phyloP scores from a whole-genome alignment of 2,329 filamentous ascomycete species.

The Aspergillus neoniger region DNA sequence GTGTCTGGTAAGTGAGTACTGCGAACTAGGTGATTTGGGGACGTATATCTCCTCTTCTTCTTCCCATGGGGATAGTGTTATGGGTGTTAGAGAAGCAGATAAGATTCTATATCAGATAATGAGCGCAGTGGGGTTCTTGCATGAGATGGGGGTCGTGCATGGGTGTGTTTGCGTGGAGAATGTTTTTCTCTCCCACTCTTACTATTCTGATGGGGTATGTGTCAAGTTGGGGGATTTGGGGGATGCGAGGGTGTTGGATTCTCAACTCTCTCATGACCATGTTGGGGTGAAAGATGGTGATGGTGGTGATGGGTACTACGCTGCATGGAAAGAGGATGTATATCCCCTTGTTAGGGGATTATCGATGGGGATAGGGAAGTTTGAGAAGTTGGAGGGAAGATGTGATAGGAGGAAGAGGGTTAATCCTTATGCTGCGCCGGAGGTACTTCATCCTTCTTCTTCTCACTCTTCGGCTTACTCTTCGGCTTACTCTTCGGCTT shows the following conservation, averaged over 20 bases:
- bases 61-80: too few relatives aligned
- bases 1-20: constrained; percentile 46
- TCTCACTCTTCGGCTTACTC: neutral
- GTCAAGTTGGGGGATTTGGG: constrained; percentile 95
- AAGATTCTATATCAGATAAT: constrained; percentile 76
- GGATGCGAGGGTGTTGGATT: constrained; percentile 37
- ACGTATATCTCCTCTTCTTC: constrained; percentile 55
- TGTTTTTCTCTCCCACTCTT: constrained; percentile 65
- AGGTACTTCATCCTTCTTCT: constrained; percentile 41
- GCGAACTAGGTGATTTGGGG: constrained; percentile 66
- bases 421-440: constrained; percentile 81
- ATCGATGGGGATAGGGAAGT: neutral
- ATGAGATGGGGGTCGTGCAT: constrained; percentile 82
- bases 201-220: constrained; percentile 45
- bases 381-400: neutral
- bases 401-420: constrained; percentile 57
- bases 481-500: neutral
- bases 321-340: neutral
- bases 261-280: too few relatives aligned
- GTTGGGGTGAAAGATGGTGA: neutral
- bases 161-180: constrained; percentile 94
- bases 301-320: constrained; percentile 2
- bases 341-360: neutral
- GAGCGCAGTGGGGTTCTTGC: constrained; percentile 60
- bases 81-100: constrained; percentile 46